These are phyloP conservation scores for Kodamaea kaohsiungensis DNA, from an alignment of 805 yeast species.

Conservation along the genomic window DNA sequence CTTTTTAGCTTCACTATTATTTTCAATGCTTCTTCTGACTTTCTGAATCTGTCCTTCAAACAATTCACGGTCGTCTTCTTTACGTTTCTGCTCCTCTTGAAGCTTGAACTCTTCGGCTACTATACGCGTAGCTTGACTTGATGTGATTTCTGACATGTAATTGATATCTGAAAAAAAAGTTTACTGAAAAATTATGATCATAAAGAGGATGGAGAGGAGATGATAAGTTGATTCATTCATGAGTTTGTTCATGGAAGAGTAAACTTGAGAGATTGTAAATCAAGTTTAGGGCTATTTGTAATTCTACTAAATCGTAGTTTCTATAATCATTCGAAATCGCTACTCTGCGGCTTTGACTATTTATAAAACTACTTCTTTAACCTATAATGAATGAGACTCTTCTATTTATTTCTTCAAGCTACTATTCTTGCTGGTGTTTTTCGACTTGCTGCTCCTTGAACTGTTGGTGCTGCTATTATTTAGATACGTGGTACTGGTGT, in stretches of 20 bases:
- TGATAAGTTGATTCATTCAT: background rate
- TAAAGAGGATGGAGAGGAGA: background rate
- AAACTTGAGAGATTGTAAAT: too few species aligned
- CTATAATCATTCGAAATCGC: too few species aligned
- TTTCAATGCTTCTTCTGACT: conserved; percentile 1
- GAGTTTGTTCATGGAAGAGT: too few species aligned
- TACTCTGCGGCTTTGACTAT: too few species aligned
- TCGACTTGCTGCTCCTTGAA: conserved; percentile 7
- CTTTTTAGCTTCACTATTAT: background rate
- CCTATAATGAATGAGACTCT: too few species aligned
- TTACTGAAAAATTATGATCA: background rate
- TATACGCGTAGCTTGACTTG: conserved; percentile 4
- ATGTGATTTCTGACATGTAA: conserved; percentile 8
- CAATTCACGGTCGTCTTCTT: background rate
- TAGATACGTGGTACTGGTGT: conserved; percentile 12
- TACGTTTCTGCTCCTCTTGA: background rate
- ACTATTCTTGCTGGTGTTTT: background rate
- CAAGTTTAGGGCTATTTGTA: too few species aligned
- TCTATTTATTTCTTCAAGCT: conserved; percentile 1
- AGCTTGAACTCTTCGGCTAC: conserved; percentile 5
- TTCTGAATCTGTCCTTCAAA: background rate
- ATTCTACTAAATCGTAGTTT: too few species aligned
- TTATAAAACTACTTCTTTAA: too few species aligned
- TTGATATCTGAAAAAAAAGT: background rate
- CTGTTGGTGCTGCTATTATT: conserved; percentile 9